Evolutionary conservation across 1,284 basidiomycete species (phyloP), one percentile per base, ranked within the genome.

Genomic region (Testicularia cyperi): DNA sequence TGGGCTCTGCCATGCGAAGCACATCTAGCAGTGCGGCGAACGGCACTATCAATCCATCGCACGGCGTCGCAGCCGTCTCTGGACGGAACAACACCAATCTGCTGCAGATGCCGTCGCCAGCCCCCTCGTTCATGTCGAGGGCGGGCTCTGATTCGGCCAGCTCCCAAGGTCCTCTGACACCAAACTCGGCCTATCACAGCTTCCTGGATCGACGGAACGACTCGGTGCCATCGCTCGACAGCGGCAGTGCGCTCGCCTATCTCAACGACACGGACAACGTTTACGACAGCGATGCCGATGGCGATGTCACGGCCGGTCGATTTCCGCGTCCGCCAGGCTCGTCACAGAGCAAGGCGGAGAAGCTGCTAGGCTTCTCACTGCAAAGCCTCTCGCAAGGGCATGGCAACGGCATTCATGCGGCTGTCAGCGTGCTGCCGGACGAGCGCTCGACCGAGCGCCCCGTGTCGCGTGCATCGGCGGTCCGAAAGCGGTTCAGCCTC

Each of bases 141-240:
- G 49, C 57, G 9, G 57, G 57, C 15, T 61, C 57, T 4, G 57
- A 61, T 16, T 42, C 51, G 5, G 57, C 57, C 1, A 61, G 57
- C 46, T 54, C 57, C 25, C 49, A 61, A 10, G 57, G 57, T 6
- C 57, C 57, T 1, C 23, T 61, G 42, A 61, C 57, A 13, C 57
- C 57, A 13, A 61, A 43, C 33, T 61, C 57, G 39, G 23, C 45
- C 29, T 49, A 54, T 32, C 57, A 61, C 18, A 54, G 45, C 45
- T 61, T 54, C 39, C n/a, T 54, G 30, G 51, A 61, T 10, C 57
- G 51, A 29, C 49, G 57, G 12, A 51, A 43, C 21, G 46, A 46
- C 23, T 61, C 57, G 2, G 48, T 61, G 9, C 54, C 51, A 8
- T 54, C 57, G 9, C 32, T 33, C 22, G 49, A 54, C 20, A 43